Conservation (phyloP, 148 eudicot species). For the Beta vulgaris region DNA sequence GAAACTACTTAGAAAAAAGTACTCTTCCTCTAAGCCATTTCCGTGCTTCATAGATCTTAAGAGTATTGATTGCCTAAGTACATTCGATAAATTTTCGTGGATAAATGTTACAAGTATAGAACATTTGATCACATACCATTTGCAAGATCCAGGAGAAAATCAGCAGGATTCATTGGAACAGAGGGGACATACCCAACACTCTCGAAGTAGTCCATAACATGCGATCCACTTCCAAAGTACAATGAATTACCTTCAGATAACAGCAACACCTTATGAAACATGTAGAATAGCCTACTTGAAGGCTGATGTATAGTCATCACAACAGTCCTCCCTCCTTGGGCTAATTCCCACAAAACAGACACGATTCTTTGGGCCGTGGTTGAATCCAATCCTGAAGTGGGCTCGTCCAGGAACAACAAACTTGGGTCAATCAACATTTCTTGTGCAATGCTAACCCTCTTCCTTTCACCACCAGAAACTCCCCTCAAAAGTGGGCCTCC, state of each 20-base stretch:
- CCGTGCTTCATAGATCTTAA: too few relatives aligned
- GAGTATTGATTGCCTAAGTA: too few relatives aligned
- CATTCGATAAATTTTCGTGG: too few relatives aligned
- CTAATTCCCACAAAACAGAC: constrained; percentile 51
- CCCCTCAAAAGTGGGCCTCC: constrained; percentile 61
- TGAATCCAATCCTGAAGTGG: constrained; percentile 82
- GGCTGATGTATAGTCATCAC: constrained; percentile 88
- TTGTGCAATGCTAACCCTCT: constrained; percentile 79
- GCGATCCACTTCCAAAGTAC: constrained; percentile 60
- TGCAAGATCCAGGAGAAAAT: constrained; percentile 78
- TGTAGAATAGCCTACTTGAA: constrained; percentile 67
- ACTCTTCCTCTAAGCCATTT: too few relatives aligned
- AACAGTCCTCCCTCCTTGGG: constrained; percentile 56
- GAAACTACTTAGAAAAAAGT: too few relatives aligned
- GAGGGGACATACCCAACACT: constrained; percentile 54
- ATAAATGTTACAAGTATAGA: neutral
- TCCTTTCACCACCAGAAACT: constrained; percentile 71
- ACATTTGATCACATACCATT: constrained; percentile 41
- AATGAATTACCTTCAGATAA: constrained; percentile 63
- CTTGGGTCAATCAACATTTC: constrained; percentile 84
- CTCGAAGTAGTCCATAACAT: constrained; percentile 63
- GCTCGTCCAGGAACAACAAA: constrained; percentile 70
- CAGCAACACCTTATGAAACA: constrained; percentile 72
- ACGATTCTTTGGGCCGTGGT: constrained; percentile 82
- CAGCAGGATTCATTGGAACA: constrained; percentile 80